These are phyloP conservation scores for Colletotrichum sp. DNA, from an alignment of 2,329 filamentous ascomycete species.

Conservation along the genomic window DNA sequence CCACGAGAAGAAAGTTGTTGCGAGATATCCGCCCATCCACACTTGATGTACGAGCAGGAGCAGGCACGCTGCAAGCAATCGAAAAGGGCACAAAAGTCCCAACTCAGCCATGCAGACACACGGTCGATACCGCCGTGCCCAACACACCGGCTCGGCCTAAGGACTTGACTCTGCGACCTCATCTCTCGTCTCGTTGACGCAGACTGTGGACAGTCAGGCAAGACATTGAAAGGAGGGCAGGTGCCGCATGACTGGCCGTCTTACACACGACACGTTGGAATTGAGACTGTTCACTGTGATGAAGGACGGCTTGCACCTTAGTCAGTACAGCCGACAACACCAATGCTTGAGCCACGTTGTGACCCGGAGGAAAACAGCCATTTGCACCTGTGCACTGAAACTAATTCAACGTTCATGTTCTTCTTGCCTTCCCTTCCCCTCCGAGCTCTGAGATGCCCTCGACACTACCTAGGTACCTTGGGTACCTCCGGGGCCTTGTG, in stretches of 20 bases:
- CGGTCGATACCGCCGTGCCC: neutral
- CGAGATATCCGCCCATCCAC: conserved; percentile 10
- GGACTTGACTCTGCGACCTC: neutral
- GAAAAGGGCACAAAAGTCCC: conserved; percentile 5
- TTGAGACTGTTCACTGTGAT: neutral
- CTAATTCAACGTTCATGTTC: neutral
- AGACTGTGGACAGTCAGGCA: neutral
- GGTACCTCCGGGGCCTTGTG: neutral
- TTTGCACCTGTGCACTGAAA: neutral
- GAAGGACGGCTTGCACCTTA: neutral
- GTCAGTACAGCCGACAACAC: neutral
- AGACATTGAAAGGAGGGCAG: neutral
- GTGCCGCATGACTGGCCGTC: neutral
- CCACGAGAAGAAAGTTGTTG: neutral
- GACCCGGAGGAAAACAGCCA: neutral
- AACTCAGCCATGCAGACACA: neutral
- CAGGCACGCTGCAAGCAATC: neutral
- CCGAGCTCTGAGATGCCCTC: neutral
- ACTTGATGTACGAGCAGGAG: neutral
- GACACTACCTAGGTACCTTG: neutral
- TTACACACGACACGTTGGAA: neutral
- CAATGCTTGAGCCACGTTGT: neutral
- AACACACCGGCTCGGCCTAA: neutral
- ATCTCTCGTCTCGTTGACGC: neutral
- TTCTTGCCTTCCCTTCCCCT: neutral